Percentiles rank a stretch among this genome's conserved stretches.
Evolutionary conservation across 2,329 filamentous ascomycete species (phyloP).

Genomic region (Eutypa lata): DNA sequence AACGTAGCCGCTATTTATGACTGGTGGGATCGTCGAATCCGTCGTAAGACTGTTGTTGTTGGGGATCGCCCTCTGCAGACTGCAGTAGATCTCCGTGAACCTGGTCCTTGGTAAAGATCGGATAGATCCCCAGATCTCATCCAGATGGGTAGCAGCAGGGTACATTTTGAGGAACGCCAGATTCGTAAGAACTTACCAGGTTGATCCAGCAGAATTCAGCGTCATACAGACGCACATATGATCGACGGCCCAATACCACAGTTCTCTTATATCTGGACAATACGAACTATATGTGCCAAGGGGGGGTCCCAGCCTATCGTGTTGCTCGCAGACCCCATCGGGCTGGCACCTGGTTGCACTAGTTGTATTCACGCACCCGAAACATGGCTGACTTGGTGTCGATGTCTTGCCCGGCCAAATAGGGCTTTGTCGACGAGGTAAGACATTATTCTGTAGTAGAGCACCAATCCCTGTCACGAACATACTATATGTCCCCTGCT

Average conservation of each 20-base stretch:
- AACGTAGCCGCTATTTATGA: constrained; percentile 12
- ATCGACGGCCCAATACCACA: background rate
- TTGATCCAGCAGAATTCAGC: background rate
- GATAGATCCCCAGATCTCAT: background rate
- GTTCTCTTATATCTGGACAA: background rate
- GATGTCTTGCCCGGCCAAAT: background rate
- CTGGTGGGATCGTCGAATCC: background rate
- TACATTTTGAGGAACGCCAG: background rate
- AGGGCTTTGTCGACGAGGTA: background rate
- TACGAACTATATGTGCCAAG: background rate
- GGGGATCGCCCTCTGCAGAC: background rate
- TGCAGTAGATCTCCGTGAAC: background rate
- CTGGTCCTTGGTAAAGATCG: background rate
- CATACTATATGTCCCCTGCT: background rate
- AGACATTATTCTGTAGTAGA: background rate
- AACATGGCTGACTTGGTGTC: background rate
- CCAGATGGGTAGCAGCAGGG: background rate
- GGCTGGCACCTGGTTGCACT: background rate
- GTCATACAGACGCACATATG: background rate
- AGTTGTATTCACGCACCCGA: background rate
- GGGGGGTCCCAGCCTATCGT: background rate
- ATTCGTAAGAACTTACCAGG: background rate
- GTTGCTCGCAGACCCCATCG: background rate
- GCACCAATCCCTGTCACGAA: background rate
- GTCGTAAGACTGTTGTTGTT: background rate